Evolutionary conservation across 2,329 filamentous ascomycete genomes (phyloP).

Genomic region (Colletotrichum aenigma): DNA sequence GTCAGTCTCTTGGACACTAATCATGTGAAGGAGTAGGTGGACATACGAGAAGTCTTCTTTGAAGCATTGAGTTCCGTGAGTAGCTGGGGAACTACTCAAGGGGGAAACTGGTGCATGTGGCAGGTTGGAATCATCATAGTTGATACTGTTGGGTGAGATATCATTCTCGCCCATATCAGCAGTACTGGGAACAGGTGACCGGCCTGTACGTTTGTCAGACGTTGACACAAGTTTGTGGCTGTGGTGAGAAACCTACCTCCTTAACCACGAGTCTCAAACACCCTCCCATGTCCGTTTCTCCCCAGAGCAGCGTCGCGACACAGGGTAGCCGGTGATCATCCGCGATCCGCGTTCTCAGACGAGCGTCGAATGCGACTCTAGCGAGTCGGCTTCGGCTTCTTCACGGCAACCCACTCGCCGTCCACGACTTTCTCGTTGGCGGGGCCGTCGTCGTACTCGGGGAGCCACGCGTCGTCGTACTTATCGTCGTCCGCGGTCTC

Average conservation of each 20-base stretch:
- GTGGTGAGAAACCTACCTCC: not conserved
- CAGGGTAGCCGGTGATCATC: not conserved
- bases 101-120: not conserved
- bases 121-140: not conserved
- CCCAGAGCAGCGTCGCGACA: not conserved
- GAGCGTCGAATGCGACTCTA: not conserved
- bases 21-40: not conserved
- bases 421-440: not conserved
- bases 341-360: not conserved
- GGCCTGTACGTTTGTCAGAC: not conserved
- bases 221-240: not conserved
- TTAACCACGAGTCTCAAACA: not conserved
- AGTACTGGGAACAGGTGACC: not conserved
- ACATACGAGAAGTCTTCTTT: not conserved
- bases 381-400: not conserved
- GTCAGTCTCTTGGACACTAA: not conserved
- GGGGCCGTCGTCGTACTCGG: not conserved
- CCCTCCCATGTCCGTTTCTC: not conserved
- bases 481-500: constrained; percentile 14
- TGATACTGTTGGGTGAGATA: not conserved
- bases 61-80: not conserved
- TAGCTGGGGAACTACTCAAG: not conserved
- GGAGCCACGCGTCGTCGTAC: constrained; percentile 13
- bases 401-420: not conserved
- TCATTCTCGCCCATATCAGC: not conserved